These are phyloP conservation scores for Triangularia verruculosa DNA, from an alignment of 2,329 filamentous ascomycete species.

Conservation along the genomic window DNA sequence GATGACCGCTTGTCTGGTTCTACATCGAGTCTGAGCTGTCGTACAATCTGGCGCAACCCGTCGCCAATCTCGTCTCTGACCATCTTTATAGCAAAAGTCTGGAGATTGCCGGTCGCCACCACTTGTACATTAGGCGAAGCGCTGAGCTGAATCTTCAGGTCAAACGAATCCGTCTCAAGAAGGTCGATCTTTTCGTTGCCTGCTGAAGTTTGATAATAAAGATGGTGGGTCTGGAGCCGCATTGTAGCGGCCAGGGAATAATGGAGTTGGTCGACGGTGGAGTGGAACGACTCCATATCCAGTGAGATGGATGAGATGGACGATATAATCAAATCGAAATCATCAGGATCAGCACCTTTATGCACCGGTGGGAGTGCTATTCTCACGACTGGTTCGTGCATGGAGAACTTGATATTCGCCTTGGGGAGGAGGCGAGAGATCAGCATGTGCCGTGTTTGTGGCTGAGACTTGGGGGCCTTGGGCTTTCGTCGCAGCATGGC, in stretches of 20 bases:
- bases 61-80: conserved; percentile 89
- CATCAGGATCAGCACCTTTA: conserved; percentile 62
- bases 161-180: conserved; percentile 81
- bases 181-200: conserved; percentile 77
- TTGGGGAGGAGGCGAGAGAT: conserved; percentile 92
- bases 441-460: conserved; percentile 59
- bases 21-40: conserved; percentile 71
- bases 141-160: conserved; percentile 79
- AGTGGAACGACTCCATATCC: conserved; percentile 95
- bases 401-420: conserved; percentile 89
- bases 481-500: conserved; percentile 65
- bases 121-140: conserved; percentile 85
- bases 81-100: conserved; percentile 86
- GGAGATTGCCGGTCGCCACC: conserved; percentile 71
- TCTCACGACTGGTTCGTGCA: conserved; percentile 92
- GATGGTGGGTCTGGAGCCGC: conserved; percentile 77
- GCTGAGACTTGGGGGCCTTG: conserved; percentile 39
- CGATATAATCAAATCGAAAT: conserved; percentile 93
- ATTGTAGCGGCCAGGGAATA: conserved; percentile 83
- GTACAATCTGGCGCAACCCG: conserved; percentile 86
- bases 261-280: conserved; percentile 74
- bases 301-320: conserved; percentile 91
- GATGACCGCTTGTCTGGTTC: conserved; percentile 57
- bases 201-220: conserved; percentile 90
- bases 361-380: conserved; percentile 82